A percentile compares a stretch with the other conserved stretches of the same genome.
Evolutionary conservation across 257 asterid genomes (phyloP).

Genomic region (Solanum pinnatisectum): DNA sequence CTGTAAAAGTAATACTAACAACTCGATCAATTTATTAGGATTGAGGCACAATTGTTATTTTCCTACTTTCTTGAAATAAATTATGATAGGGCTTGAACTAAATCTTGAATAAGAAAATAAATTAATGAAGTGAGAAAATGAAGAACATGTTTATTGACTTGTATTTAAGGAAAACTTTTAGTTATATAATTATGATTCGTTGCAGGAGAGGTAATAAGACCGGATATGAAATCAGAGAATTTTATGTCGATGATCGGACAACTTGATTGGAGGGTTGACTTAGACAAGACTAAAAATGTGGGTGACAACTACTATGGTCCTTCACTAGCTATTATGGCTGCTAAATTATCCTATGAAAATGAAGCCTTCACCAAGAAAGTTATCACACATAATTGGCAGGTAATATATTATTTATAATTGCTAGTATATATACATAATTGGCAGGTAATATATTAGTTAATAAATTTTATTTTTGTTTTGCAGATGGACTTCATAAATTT

Average conservation of each 20-base stretch:
- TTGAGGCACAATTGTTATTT: not conserved
- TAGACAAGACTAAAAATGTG: slow-evolving; percentile 12
- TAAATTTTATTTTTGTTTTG: not conserved
- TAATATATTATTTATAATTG: too few species aligned
- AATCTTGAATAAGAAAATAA: not conserved
- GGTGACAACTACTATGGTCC: slow-evolving; percentile 14
- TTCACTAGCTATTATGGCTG: slow-evolving; percentile 45
- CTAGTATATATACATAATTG: slow-evolving; percentile 4
- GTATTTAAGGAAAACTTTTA: not conserved
- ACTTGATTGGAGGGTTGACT: slow-evolving; percentile 33
- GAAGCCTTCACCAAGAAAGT: slow-evolving; percentile 25
- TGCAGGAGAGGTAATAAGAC: slow-evolving; percentile 37
- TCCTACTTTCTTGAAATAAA: not conserved
- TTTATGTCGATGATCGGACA: slow-evolving; percentile 36
- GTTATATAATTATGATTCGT: not conserved
- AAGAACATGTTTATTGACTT: not conserved
- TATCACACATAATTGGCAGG: slow-evolving; percentile 47
- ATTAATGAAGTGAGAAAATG: not conserved
- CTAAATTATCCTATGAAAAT: slow-evolving; percentile 59
- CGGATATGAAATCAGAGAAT: slow-evolving; percentile 32
- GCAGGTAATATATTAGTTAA: slow-evolving; percentile 22
- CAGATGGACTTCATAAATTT: slow-evolving; percentile 62
- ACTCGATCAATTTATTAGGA: not conserved
- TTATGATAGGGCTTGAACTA: not conserved
- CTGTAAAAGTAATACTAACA: not conserved